Conservation (phyloP, 148 eudicot genomes). For the Nepenthes gracilis region DNA sequence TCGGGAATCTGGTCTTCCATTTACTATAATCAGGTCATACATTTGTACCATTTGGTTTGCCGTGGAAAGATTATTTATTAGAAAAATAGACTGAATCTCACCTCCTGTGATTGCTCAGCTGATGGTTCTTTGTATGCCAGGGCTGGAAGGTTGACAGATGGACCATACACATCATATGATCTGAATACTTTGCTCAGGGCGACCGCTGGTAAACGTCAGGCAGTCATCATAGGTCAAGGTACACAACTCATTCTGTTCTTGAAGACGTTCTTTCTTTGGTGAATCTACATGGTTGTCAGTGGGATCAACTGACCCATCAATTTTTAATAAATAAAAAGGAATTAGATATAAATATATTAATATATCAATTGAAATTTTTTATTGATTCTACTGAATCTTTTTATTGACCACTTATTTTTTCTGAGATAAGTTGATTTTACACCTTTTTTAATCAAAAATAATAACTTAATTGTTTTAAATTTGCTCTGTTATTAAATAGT, state of each 20-base stretch:
- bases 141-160: slow-evolving; percentile 92
- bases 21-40: slow-evolving; percentile 76
- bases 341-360: too few relatives aligned
- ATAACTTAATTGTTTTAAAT: too few relatives aligned
- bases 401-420: too few relatives aligned
- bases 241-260: slow-evolving; percentile 1
- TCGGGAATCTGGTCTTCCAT: slow-evolving; percentile 78
- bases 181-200: slow-evolving; percentile 86
- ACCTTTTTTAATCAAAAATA: too few relatives aligned
- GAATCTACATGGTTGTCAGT: background rate
- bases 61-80: background rate
- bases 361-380: too few relatives aligned
- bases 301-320: too few relatives aligned
- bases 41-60: background rate
- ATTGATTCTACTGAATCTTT: too few relatives aligned
- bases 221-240: slow-evolving; percentile 90
- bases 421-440: too few relatives aligned
- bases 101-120: background rate
- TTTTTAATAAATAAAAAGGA: too few relatives aligned
- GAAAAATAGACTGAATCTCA: background rate
- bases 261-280: background rate
- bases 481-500: too few relatives aligned
- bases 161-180: slow-evolving; percentile 98
- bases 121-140: slow-evolving; percentile 20
- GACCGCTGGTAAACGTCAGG: slow-evolving; percentile 94